A percentile compares a stretch with the other conserved stretches of the same genome.
phyloP scores from a whole-genome alignment of 2,329 filamentous ascomycete species.

The Fusarium begoniae region DNA sequence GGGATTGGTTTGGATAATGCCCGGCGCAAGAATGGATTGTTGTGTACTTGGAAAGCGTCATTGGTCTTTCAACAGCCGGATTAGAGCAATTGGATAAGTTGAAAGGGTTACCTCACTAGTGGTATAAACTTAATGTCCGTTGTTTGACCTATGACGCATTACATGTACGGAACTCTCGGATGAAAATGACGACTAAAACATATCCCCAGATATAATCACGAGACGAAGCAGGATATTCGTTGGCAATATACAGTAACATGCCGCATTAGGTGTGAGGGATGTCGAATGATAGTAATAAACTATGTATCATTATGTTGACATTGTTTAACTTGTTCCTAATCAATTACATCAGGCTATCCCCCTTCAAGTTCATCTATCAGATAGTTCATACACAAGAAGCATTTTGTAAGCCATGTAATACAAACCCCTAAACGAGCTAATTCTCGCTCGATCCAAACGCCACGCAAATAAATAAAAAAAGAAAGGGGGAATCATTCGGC shows the following conservation, averaged over 20 bases:
- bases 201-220: background rate
- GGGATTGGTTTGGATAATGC: background rate
- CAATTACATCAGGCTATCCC: background rate
- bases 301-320: background rate
- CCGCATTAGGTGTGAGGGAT: background rate
- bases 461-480: slow-evolving; percentile 9
- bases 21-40: background rate
- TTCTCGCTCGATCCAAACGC: slow-evolving; percentile 18
- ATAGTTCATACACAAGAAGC: background rate
- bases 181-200: background rate
- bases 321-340: background rate
- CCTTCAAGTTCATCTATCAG: background rate
- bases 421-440: background rate
- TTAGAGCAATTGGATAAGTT: background rate
- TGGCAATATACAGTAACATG: background rate
- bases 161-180: background rate
- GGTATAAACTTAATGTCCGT: background rate
- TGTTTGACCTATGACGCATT: slow-evolving; percentile 5
- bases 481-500: slow-evolving; percentile 30
- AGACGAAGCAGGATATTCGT: background rate
- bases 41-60: background rate
- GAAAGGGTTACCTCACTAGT: background rate
- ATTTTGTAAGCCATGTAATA: background rate
- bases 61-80: background rate
- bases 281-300: no score